These are phyloP conservation scores for Zygoascus meyerae DNA, from an alignment of 1,139 yeast species.

Conservation along the genomic window DNA sequence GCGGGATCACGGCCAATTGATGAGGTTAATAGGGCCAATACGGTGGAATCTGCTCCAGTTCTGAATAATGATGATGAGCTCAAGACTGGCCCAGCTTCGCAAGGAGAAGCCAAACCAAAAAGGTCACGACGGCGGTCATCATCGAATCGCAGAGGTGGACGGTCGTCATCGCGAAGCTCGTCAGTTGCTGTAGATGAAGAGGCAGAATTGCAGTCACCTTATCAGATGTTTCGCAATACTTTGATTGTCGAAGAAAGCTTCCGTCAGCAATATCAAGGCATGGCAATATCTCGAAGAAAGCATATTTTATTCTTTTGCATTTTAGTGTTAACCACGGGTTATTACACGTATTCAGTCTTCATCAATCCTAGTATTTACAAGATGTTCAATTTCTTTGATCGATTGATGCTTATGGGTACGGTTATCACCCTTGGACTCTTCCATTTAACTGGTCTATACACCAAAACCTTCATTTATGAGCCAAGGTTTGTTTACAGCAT, in stretches of 20 bases:
- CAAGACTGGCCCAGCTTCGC: slow-evolving; percentile 10
- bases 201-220: slow-evolving; percentile 17
- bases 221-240: slow-evolving; percentile 47
- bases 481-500: slow-evolving; percentile 71
- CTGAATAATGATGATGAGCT: too few species aligned
- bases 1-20: too few species aligned
- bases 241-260: slow-evolving; percentile 79
- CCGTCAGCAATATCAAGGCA: slow-evolving; percentile 72
- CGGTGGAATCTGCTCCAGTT: too few species aligned
- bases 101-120: not conserved
- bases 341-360: slow-evolving; percentile 30
- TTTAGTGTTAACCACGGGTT: slow-evolving; percentile 33
- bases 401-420: slow-evolving; percentile 61
- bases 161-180: not conserved
- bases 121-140: slow-evolving; percentile 1
- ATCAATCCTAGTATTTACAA: slow-evolving; percentile 33
- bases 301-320: slow-evolving; percentile 64
- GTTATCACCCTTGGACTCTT: slow-evolving; percentile 67
- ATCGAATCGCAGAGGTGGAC: not conserved
- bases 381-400: slow-evolving; percentile 36
- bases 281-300: slow-evolving; percentile 61
- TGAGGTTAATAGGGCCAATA: too few species aligned
- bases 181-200: slow-evolving; percentile 2
- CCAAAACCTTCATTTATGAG: slow-evolving; percentile 76
- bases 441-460: slow-evolving; percentile 84